Evolutionary conservation across 1,284 basidiomycete genomes (phyloP), one percentile per base, ranked within the genome.

Genomic region (Microbotryum silenes-acaulis): DNA sequence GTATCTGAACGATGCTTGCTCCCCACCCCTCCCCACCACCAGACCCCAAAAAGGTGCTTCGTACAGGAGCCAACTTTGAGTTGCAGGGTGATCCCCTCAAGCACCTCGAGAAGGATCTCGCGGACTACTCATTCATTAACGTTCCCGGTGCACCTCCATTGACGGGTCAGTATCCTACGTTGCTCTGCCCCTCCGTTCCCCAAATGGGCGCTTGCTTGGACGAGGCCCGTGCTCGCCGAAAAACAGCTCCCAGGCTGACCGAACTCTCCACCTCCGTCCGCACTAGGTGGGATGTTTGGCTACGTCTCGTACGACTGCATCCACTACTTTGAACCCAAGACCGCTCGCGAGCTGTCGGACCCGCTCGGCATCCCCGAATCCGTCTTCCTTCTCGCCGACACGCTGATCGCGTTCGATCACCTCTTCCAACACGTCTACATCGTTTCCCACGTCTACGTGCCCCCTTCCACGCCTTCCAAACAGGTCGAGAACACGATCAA

Each of bases 281-380:
- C 18, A 14, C 16, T 29, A 79, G 96, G 96, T 55, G 96, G 96
- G 56, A 94, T 94, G 0, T 91, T 98, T 72, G 96, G 96, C 51
- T 98, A 97, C 78, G 91, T 98, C 69, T 84, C 90, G 16, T 99
- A 94, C 78, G 96, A 99, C 74, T 91, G 90, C 74, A 85, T 99
- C 60, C 88, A 89, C 67, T 87, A 98, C 76, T 99, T 99, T 73
- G 96, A 99, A 77, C 90, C 94, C 59, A 91, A 89, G 77, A 94
- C 92, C 5, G 75, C 75, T 58, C 80, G 83, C 50, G 75, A 77
- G 2, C 79, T 85, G 25, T 80, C 88, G 55, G 81, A 82, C 62
- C 91, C 96, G 67, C 79, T 94, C 27, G 81, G 82, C 23, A 88
- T 98, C 57, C 96, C 96, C 5, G 96, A 99, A 75, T 87, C 92